These are phyloP conservation scores for Raffaelea deltoideospora DNA, from an alignment of 2,329 filamentous ascomycete species.

Conservation along the genomic window DNA sequence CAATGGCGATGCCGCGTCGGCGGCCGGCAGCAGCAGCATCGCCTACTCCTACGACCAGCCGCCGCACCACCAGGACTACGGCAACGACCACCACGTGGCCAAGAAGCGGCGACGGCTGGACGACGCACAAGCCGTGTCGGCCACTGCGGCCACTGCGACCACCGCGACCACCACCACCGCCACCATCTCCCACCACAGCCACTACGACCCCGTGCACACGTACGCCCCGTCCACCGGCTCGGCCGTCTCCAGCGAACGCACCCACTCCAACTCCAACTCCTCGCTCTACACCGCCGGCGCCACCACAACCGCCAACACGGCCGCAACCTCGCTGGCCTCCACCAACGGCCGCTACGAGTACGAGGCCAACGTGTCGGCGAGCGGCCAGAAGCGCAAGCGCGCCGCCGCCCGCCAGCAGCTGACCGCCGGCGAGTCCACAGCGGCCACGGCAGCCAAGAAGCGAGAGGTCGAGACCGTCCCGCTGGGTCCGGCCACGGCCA, in stretches of 20 bases:
- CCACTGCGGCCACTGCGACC: no score
- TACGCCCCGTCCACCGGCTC: conserved; percentile 46
- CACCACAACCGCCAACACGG: conserved; percentile 53
- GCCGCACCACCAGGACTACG: not conserved
- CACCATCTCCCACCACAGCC: conserved; percentile 23
- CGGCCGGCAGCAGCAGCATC: not conserved
- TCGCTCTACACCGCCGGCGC: conserved; percentile 72
- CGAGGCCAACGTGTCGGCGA: conserved; percentile 32
- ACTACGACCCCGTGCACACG: conserved; percentile 55
- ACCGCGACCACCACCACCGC: conserved; percentile 4
- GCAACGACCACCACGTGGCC: conserved; percentile 28
- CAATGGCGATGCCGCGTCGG: no score
- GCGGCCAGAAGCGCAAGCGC: conserved; percentile 85
- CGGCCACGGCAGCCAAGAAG: no score
- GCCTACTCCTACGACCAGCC: not conserved
- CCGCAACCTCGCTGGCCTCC: conserved; percentile 70
- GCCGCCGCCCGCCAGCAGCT: conserved; percentile 53
- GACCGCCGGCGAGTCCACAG: conserved; percentile 72
- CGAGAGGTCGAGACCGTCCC: conserved; percentile 57
- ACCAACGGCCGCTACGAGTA: conserved; percentile 50
- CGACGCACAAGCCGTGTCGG: conserved; percentile 24
- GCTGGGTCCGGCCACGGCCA: conserved; percentile 57
- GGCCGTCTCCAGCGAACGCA: conserved; percentile 69
- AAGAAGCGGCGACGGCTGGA: conserved; percentile 62
- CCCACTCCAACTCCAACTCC: conserved; percentile 59